Conservation (phyloP, 768 basidiomycete species). For the Mycena leptocephala region DNA sequence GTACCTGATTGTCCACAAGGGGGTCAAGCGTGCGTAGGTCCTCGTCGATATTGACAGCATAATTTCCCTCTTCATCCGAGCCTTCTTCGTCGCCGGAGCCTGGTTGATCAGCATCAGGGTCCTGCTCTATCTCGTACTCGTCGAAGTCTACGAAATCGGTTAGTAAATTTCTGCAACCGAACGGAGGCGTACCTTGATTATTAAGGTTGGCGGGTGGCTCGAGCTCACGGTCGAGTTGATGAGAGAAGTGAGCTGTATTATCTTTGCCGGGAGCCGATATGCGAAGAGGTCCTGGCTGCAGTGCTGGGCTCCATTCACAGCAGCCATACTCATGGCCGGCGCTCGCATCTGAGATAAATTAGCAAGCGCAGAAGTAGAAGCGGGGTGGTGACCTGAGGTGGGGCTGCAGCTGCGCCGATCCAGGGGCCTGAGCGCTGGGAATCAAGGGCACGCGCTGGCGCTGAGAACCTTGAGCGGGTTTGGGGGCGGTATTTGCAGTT, state of each 20-base stretch:
- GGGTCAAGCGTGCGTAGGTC: background rate
- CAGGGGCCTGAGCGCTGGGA: background rate
- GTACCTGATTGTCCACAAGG: background rate
- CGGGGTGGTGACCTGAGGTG: too few species aligned
- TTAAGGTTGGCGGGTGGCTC: too few species aligned
- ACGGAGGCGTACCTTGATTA: too few species aligned
- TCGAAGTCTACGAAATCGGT: background rate
- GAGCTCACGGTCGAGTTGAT: too few species aligned
- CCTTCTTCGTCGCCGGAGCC: background rate
- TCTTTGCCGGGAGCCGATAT: too few species aligned
- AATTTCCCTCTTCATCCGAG: background rate
- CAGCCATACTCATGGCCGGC: too few species aligned
- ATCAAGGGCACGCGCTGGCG: background rate
- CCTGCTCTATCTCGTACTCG: background rate
- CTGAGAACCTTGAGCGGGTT: background rate
- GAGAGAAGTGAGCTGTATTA: too few species aligned
- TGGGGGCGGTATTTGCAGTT: background rate
- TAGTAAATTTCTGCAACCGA: background rate
- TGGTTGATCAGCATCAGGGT: background rate
- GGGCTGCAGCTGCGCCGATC: too few species aligned
- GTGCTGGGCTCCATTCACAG: too few species aligned
- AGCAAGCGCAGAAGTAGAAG: too few species aligned
- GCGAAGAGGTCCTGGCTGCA: too few species aligned
- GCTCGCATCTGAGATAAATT: too few species aligned
- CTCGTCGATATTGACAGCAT: background rate